Evolutionary conservation across 306 rosid species (phyloP).

Genomic region (Delonix regia): DNA sequence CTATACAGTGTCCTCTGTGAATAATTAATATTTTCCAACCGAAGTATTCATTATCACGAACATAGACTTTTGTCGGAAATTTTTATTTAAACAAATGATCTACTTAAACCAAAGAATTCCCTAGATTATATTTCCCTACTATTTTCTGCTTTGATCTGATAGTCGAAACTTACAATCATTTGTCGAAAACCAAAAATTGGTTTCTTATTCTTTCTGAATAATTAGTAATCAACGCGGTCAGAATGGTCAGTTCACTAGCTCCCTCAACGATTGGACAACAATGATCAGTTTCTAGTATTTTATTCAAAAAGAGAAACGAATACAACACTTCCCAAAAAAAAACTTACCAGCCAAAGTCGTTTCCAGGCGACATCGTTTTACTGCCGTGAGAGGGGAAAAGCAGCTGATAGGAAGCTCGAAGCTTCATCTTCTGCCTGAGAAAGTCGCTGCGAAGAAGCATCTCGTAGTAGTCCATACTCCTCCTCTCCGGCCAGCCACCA

Average conservation of each 20-base stretch:
- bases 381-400: constrained; percentile 80
- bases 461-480: constrained; percentile 53
- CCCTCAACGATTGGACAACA: neutral
- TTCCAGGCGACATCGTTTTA: constrained; percentile 74
- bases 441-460: constrained; percentile 62
- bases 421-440: constrained; percentile 63
- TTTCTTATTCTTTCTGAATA: neutral
- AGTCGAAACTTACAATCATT: neutral
- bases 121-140: neutral
- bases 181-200: neutral
- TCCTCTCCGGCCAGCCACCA: constrained; percentile 52
- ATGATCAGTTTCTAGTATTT: neutral
- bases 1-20: neutral
- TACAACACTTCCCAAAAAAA: neutral
- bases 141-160: neutral
- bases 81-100: neutral
- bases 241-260: neutral
- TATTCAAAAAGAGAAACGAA: neutral
- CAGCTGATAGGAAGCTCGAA: constrained; percentile 59
- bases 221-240: neutral
- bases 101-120: neutral
- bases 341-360: constrained; percentile 83
- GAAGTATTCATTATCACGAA: neutral
- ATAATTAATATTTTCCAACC: neutral
- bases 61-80: neutral